Base-by-base conservation (phyloP, 2,329 filamentous ascomycete species). In the Amylocarpus encephaloides region DNA sequence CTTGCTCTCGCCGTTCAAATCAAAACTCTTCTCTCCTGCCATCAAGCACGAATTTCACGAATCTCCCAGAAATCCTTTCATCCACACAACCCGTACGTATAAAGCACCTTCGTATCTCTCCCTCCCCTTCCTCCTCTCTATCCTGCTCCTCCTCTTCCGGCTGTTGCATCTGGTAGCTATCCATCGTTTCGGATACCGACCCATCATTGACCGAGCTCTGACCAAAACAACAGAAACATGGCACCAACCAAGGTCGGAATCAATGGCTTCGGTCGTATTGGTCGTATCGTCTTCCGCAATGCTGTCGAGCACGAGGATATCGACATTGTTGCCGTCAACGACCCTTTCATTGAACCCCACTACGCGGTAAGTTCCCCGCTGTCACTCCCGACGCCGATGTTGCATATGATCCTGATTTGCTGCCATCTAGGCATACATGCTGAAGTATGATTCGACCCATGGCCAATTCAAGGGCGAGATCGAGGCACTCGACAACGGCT, bases 211-310 rank as follows among this genome's bases (percentile, higher is more conserved):
- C 43, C 26, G 12, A 18, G 13, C n/a, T 34, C 50, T 59, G 55
- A 57, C 53, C 38, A 22, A 35, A 13, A 43, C 46, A 26, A 35
- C 63, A 66, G 61, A 65, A 77, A 66, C 59, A 79, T 79, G 74
- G 67, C 70, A 70, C 65, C 62, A 45, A 71, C 78, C 71, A 82
- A 94, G 83, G 88, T 94, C 71, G 90, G 90, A 74, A 96, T 95
- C 86, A 97, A 96, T 86, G 92, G 93, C 75, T 98, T 98, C 81
- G 93, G 93, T 79, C 91, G 93, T 76, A 98, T 98, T 76, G 93
- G 93, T 70, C 88, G 93, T 74, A 96, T 98, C 73, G 85, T 97
- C 80, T 93, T 97, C 87, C 89, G 92, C 79, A 97, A 96, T 79
- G 88, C 92, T 68, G 72, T 94, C 70, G 86, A 94, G 83, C 86